Conservation (phyloP, 208 protist species). For the Borovskyia barvae region DNA sequence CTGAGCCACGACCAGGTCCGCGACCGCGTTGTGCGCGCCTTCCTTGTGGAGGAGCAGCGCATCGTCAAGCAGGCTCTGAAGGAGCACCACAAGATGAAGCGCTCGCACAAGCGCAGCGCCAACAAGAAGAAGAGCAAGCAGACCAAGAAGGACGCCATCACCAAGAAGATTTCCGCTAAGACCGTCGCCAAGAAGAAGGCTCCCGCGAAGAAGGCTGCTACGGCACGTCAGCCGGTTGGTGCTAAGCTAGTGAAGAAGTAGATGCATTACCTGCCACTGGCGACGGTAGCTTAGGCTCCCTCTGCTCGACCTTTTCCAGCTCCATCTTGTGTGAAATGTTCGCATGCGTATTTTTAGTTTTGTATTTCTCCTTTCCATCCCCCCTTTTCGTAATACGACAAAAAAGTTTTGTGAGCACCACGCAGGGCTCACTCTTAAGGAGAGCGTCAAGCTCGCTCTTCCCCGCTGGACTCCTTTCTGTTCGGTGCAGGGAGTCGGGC, state of each 20-base stretch:
- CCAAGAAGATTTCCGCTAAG: conserved; percentile 48
- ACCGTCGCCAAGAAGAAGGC: conserved; percentile 51
- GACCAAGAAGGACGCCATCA: conserved; percentile 40
- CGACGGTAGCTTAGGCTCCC: neutral
- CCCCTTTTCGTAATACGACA: too few relatives aligned
- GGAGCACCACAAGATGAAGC: conserved; percentile 69
- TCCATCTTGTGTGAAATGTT: neutral
- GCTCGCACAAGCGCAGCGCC: conserved; percentile 58
- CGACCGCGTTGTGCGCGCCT: conserved; percentile 96
- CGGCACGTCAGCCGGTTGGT: conserved; percentile 50
- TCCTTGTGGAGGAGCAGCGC: conserved; percentile 99
- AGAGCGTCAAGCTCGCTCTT: too few relatives aligned
- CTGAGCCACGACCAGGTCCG: conserved; percentile 94
- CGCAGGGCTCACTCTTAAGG: too few relatives aligned
- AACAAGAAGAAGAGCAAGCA: conserved; percentile 73
- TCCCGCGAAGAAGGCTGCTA: conserved; percentile 32
- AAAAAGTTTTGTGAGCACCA: too few relatives aligned
- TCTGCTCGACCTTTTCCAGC: neutral
- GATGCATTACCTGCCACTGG: neutral
- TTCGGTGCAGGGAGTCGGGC: too few relatives aligned
- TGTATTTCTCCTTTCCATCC: too few relatives aligned
- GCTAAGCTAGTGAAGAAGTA: conserved; percentile 76
- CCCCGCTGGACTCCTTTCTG: too few relatives aligned
- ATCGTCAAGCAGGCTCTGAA: conserved; percentile 94
- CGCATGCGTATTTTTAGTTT: neutral